phyloP scores from a whole-genome alignment of 139 green algal species.

The Chlorella sp. region DNA sequence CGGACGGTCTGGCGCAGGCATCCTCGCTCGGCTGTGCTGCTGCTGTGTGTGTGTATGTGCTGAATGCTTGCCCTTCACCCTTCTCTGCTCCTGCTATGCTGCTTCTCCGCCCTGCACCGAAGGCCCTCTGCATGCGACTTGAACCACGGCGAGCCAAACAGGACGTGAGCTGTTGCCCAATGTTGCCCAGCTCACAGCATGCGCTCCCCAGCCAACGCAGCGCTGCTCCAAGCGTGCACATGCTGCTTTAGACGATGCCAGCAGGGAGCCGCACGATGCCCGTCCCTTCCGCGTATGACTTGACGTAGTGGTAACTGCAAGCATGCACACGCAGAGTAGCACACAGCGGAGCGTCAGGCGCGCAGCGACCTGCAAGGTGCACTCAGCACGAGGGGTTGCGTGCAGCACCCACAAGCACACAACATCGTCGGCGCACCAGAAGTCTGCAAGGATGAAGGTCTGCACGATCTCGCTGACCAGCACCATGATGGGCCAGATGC shows the following conservation, averaged over 20 bases:
- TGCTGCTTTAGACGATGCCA: conserved; percentile 62
- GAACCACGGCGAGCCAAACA: no score
- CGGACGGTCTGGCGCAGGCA: neutral
- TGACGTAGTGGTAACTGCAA: conserved; percentile 94
- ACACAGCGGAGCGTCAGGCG: neutral
- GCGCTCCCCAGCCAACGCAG: no score
- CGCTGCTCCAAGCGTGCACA: no score
- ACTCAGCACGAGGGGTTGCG: no score
- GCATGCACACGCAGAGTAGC: neutral
- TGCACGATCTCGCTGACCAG: conserved; percentile 95
- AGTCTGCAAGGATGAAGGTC: conserved; percentile 97
- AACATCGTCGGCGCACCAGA: conserved; percentile 62
- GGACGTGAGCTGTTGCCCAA: no score
- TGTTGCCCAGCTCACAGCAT: no score
- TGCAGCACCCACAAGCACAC: neutral
- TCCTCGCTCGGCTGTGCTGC: neutral
- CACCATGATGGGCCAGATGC: conserved; percentile 95
- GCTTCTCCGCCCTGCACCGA: no score
- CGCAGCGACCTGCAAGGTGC: no score
- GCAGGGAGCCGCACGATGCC: conserved; percentile 84
- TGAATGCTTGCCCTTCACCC: no score
- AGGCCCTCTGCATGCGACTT: no score
- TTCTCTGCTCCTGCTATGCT: no score
- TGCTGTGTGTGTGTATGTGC: no score
- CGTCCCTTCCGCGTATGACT: conserved; percentile 81